Conservation (phyloP, 2,329 filamentous ascomycete species). For the Thermothelomyces thermophilus region DNA sequence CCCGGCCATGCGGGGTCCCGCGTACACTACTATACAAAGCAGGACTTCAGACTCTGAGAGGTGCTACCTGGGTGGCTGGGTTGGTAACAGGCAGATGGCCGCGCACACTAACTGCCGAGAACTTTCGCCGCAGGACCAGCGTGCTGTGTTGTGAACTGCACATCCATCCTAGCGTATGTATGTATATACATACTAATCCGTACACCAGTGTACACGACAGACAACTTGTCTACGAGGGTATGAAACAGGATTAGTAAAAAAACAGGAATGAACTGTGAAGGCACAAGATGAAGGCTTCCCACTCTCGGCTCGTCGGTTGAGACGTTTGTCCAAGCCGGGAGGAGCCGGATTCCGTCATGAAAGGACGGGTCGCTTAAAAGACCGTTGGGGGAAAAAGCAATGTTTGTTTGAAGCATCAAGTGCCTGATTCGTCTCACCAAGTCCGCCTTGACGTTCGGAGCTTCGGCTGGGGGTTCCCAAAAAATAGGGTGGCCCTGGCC, state of each 20-base stretch:
- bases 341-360: background rate
- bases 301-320: too few relatives aligned
- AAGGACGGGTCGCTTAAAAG: background rate
- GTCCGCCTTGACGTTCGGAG: background rate
- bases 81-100: too few relatives aligned
- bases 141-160: too few relatives aligned
- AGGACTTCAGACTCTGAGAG: background rate
- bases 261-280: too few relatives aligned
- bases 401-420: background rate
- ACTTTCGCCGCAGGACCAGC: too few relatives aligned
- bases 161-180: too few relatives aligned
- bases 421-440: background rate
- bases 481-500: background rate
- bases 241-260: too few relatives aligned
- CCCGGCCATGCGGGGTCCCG: background rate
- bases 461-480: background rate
- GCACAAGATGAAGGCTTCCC: too few relatives aligned
- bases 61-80: background rate
- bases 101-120: too few relatives aligned
- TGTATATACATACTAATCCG: too few relatives aligned
- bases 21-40: background rate
- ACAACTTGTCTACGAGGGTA: too few relatives aligned
- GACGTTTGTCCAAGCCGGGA: background rate
- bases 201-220: too few relatives aligned
- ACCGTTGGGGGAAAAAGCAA: slow-evolving; percentile 6